These are phyloP conservation scores for Penicillium sp. DNA, from an alignment of 2,329 filamentous ascomycete genomes.

Conservation along the genomic window DNA sequence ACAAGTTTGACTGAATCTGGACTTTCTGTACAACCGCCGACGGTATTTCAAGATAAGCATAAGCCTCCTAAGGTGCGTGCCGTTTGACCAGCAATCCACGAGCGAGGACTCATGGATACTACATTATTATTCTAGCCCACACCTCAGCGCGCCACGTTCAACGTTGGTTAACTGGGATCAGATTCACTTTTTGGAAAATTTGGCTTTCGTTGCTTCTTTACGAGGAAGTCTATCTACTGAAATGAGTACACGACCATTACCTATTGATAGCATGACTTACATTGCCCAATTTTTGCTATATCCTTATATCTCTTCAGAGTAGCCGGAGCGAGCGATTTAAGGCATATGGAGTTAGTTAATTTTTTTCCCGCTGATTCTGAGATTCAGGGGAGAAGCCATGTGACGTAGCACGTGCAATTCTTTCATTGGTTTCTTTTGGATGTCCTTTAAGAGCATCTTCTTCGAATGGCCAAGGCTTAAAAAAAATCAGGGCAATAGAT, in stretches of 20 bases:
- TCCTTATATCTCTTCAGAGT: conserved; percentile 10
- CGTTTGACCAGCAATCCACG: background rate
- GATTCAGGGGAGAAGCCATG: conserved; percentile 18
- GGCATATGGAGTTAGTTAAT: conserved; percentile 13
- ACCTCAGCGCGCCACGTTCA: too few species aligned
- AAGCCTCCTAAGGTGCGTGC: conserved; percentile 1
- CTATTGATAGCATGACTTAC: background rate
- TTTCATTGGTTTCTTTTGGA: conserved; percentile 14
- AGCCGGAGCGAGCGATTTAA: conserved; percentile 9
- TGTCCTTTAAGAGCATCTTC: background rate
- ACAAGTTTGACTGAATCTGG: background rate
- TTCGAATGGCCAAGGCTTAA: background rate
- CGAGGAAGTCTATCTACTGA: conserved; percentile 15
- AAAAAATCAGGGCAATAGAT: too few species aligned
- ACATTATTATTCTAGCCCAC: too few species aligned
- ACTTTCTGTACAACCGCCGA: background rate
- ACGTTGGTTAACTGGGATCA: background rate
- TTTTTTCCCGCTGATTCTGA: conserved; percentile 12
- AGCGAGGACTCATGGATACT: background rate
- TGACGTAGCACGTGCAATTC: conserved; percentile 16
- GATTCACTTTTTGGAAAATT: conserved; percentile 11
- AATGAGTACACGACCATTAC: background rate
- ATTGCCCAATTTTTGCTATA: conserved; percentile 9
- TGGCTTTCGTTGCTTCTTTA: conserved; percentile 8
- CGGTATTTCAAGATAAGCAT: conserved; percentile 2